Evolutionary conservation across 345 rosid genomes (phyloP).

Genomic region (Brassica rapa): DNA sequence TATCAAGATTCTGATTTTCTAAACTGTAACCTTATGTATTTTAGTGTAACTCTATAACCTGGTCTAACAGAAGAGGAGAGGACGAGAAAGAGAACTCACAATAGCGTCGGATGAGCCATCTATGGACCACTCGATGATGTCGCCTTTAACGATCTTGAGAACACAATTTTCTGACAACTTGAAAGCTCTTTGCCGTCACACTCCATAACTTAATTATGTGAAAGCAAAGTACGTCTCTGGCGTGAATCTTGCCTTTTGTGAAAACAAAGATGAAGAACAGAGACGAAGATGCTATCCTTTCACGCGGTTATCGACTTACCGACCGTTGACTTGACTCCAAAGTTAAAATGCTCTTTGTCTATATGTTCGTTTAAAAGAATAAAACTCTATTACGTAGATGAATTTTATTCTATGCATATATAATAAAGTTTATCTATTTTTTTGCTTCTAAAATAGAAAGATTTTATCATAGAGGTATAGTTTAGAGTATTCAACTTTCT

Average conservation of each 20-base stretch:
- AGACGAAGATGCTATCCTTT: slow-evolving; percentile 19
- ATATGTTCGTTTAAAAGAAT: background rate
- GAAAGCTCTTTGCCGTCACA: slow-evolving; percentile 39
- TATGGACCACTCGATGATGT: slow-evolving; percentile 75
- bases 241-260: background rate
- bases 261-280: slow-evolving; percentile 7
- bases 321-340: slow-evolving; percentile 14
- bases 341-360: background rate
- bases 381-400: background rate
- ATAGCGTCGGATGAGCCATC: slow-evolving; percentile 87
- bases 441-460: background rate
- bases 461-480: background rate
- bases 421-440: background rate
- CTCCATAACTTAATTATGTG: slow-evolving; percentile 38
- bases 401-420: too few relatives aligned
- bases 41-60: background rate
- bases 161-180: slow-evolving; percentile 48
- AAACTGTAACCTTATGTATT: background rate
- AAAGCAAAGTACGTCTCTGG: background rate
- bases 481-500: background rate
- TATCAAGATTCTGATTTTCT: background rate
- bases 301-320: slow-evolving; percentile 15
- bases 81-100: slow-evolving; percentile 43
- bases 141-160: slow-evolving; percentile 71
- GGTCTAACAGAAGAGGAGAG: background rate